Conservation (phyloP, 2,329 filamentous ascomycete species). For the Ophiostoma triangulosporum region DNA sequence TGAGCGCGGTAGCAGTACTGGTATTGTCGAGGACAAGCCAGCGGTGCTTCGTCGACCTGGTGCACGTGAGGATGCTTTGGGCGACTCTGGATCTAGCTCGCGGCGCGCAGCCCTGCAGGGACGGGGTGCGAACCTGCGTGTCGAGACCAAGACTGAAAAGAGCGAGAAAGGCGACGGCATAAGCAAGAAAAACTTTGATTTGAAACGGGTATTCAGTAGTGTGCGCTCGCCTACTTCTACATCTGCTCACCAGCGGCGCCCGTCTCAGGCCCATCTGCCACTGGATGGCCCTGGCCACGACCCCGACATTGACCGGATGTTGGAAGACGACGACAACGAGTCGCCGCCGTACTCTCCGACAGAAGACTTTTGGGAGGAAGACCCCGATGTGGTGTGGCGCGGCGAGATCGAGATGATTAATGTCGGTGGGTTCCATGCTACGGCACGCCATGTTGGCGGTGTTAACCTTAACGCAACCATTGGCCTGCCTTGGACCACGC, state of each 20-base stretch:
- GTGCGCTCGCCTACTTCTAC: constrained; percentile 57
- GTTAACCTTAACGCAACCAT: constrained; percentile 56
- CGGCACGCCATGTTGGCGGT: constrained; percentile 74
- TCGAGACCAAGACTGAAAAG: constrained; percentile 27
- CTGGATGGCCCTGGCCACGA: constrained; percentile 55
- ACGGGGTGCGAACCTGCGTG: constrained; percentile 24
- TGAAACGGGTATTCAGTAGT: constrained; percentile 72
- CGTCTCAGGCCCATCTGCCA: constrained; percentile 32
- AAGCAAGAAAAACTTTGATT: constrained; percentile 55
- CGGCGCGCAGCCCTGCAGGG: neutral
- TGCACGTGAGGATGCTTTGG: neutral
- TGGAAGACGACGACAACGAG: constrained; percentile 61
- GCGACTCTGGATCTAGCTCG: constrained; percentile 4
- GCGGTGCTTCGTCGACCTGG: constrained; percentile 12
- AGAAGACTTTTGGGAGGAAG: constrained; percentile 40
- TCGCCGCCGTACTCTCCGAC: constrained; percentile 75
- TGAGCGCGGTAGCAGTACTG: constrained; percentile 50
- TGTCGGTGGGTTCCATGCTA: constrained; percentile 60
- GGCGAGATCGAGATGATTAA: constrained; percentile 65
- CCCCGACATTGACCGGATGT: constrained; percentile 76
- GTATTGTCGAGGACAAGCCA: constrained; percentile 25
- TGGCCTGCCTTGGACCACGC: constrained; percentile 48
- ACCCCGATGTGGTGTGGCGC: constrained; percentile 65
- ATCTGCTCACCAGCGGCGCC: constrained; percentile 28
- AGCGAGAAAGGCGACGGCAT: constrained; percentile 26